Base-by-base conservation (phyloP, 257 asterid species). In the Fraxinus cuspidata region DNA sequence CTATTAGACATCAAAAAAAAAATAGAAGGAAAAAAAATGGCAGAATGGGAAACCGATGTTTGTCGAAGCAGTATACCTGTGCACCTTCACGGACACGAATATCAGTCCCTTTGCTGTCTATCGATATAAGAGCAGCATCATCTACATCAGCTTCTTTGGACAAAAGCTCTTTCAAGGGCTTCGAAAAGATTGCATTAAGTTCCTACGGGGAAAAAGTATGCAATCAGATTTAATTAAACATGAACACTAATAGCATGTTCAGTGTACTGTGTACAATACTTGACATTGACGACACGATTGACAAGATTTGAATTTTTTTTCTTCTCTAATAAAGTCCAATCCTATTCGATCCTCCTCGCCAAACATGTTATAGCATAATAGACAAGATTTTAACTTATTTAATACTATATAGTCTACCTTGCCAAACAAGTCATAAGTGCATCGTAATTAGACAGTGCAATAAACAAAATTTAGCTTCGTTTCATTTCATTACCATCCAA, bases 11-110 rank as follows among this genome's bases (percentile, higher is more conserved):
- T 63, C 19, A 25, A 12, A 27, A 60, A 12, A 27, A 10, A 13
- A 23, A 0, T 3, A 63, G 27, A 60, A 7, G 13, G 12, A 56
- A 60, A 60, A 3, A 60, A 7, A 3, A 34, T 27, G 19, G 34
- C 69, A 63, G 34, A 63, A 25, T 19, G 2, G 34, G 35, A 4
- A 27, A 63, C 2, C 0, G 18, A 63, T 18, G 28, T 56, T 56
- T 18, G 2, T 25, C 29, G 28, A 13, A 74, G 68, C 2, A 23
- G 7, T 66, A 29, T 40, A 94, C 97, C 97, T 94, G 96, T 67
- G 94, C 96, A 56, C 98, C 98, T 85, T 91, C 97, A 34, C 98
- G 97, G 65, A 93, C 99, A 56, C 99, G 96, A 47, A 95, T 77
- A 83, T 93, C 98, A 4, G 90, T 82, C 10, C 98, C 97, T 84